Evolutionary conservation across 768 basidiomycete genomes (phyloP), one percentile per base, ranked within the genome.

Genomic region (Termitomyces sp.): DNA sequence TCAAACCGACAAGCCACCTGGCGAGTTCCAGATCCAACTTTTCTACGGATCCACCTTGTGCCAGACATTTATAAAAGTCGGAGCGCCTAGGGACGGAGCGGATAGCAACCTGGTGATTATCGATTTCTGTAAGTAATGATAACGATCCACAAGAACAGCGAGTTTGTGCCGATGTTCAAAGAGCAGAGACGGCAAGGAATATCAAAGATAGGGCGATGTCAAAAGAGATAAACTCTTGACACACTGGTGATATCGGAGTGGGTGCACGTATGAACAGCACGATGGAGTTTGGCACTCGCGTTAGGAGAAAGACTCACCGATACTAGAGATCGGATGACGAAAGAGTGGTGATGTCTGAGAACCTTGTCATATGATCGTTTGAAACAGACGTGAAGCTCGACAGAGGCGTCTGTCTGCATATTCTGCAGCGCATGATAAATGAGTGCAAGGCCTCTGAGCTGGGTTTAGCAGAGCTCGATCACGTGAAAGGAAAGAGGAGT

Each of bases 351-450:
- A 61, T 85, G 86, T 56, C 72, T 76, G 54, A 92, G 77, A 17
- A 89, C 84, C 57, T 79, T 78, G 63, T 92, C 88, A 70, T 89
- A 92, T 3, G 90, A 81, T 46, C 83, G 77, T 71, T 81, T 83
- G 77, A 92, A 91, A 71, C 89, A 90, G 60, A 81, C 77, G 65
- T 86, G 82, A 49, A 90, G 74, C 63, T 88, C 86, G 1, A 79
- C 68, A 31, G 67, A 67, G 17, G 71, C 72, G 66, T 90, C 84
- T 5, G 71, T 71, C 64, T 87, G 88, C 78, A 86, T 83, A 66
- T 85, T 79, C 70, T 86, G 82, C 43, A 92, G 77, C 14, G 89
- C 89, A 63, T 79, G 79, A 70, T 85, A 88, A 2, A 86, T 85
- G 66, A 91, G 87, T 50, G 81, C 75, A 52, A 91, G 79, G 15